Conservation (phyloP, 441 rosid genomes). For the Hura crepitans region DNA sequence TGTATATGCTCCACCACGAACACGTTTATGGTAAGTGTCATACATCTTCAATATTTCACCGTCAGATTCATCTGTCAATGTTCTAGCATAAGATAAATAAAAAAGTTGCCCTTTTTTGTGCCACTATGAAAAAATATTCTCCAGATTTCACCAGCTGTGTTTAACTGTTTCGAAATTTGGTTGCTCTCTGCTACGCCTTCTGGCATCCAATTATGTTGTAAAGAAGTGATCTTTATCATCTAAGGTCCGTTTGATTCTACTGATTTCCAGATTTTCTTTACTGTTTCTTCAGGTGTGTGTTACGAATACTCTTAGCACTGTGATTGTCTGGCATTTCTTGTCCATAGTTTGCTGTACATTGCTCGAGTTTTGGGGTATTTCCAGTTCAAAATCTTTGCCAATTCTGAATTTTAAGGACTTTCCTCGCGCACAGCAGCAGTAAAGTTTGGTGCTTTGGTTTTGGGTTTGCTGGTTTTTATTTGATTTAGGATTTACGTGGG, state of each 20-base stretch:
- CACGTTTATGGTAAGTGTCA: neutral
- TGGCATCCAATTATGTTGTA: constrained; percentile 9
- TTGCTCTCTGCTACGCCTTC: neutral
- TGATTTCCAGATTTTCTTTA: neutral
- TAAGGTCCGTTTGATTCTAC: neutral
- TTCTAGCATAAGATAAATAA: too few relatives aligned
- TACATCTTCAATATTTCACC: neutral
- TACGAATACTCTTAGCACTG: neutral
- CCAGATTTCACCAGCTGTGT: too few relatives aligned
- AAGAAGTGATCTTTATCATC: neutral
- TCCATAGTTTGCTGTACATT: neutral
- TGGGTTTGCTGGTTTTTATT: neutral
- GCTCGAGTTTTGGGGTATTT: neutral
- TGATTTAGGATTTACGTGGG: constrained; percentile 8
- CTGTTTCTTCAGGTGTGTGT: neutral
- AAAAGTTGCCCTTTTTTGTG: neutral
- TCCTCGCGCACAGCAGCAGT: neutral
- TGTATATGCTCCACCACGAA: neutral
- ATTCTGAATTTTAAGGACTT: neutral
- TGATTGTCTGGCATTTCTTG: constrained; percentile 8
- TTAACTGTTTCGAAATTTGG: neutral
- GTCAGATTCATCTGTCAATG: neutral
- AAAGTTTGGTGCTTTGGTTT: constrained; percentile 18
- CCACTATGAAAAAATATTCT: neutral
- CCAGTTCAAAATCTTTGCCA: neutral